Evolutionary conservation across 1,284 basidiomycete genomes (phyloP), one percentile per base, ranked within the genome.

Genomic region (Kwoniella shivajii): DNA sequence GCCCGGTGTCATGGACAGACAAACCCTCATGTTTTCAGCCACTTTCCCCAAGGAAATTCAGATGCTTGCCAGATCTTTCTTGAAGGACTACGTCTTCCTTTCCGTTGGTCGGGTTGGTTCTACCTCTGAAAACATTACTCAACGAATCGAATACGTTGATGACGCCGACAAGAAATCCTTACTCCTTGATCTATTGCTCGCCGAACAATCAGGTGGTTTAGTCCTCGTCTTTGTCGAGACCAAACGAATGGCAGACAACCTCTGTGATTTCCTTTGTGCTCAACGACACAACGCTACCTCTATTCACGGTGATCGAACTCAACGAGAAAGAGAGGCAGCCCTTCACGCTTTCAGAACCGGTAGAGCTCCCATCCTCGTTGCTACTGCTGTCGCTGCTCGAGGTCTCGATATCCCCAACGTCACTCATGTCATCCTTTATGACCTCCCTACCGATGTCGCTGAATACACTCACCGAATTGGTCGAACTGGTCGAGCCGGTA

Each of bases 21-120:
- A 99, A 78, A 99, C 96, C 7, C 89, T 99, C 81, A 99, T 99
- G 95, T 99, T 99, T 83, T 93, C 90, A 62, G 96, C 96, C 45
- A 99, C 96, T 46, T 99, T 99, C 88, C 96, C 95, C 54, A 88
- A 93, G 55, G 96, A 99, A 79, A 99, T 99, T 67, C 96, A 99
- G 80, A 85, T 95, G 79, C 90, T 98, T 61, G 94, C 95, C 54
- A 87, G 89, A 75, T 90, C 94, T 79, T 98, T 97, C 84, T 82
- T 94, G 73, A 94, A 94, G 81, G 82, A 84, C 66, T 98, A 98
- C 80, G 88, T 99, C 76, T 99, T 99, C 87, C 85, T 99, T 45
- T 95, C 92, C 48, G 96, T 99, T 59, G 96, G 96, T 26, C 91
- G 96, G 76, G 96, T 99, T 57, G 96, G 96, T 60, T 94, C 90